Percentiles rank a stretch among this genome's conserved stretches.
Conservation (phyloP, 164 flowering plant genomes). For the Sextonia rubra region DNA sequence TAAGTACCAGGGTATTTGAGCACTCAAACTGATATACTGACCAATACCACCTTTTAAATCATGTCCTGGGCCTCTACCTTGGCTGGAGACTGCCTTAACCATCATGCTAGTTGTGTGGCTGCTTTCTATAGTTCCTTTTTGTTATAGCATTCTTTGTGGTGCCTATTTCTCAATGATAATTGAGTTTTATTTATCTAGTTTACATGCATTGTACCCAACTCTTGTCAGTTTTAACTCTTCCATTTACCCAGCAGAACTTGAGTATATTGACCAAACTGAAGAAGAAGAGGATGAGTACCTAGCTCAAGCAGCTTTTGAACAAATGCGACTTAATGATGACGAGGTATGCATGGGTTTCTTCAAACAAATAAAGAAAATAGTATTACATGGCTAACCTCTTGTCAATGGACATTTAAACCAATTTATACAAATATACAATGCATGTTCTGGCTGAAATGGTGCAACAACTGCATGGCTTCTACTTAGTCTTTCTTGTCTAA, state of each 20-base stretch:
- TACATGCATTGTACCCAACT: not conserved
- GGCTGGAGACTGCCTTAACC: too few relatives aligned
- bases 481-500: too few relatives aligned
- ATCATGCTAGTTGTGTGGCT: too few relatives aligned
- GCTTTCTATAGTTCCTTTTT: too few relatives aligned
- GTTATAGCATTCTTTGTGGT: not conserved
- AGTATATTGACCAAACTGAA: constrained; percentile 30
- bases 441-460: not conserved
- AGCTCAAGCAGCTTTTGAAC: constrained; percentile 61
- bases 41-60: too few relatives aligned
- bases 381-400: not conserved
- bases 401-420: not conserved
- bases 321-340: constrained; percentile 57
- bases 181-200: not conserved
- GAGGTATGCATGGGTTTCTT: constrained; percentile 36
- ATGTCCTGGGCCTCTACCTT: too few relatives aligned
- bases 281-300: constrained; percentile 83
- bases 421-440: too few relatives aligned
- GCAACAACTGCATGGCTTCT: not conserved
- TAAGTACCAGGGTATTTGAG: too few relatives aligned
- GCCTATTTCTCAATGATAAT: not conserved
- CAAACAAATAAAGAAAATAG: not conserved
- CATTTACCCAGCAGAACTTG: constrained; percentile 37
- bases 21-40: too few relatives aligned
- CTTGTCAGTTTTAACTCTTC: not conserved